phyloP scores from a whole-genome alignment of 2,329 filamentous ascomycete species.

The Botrytis porri region DNA sequence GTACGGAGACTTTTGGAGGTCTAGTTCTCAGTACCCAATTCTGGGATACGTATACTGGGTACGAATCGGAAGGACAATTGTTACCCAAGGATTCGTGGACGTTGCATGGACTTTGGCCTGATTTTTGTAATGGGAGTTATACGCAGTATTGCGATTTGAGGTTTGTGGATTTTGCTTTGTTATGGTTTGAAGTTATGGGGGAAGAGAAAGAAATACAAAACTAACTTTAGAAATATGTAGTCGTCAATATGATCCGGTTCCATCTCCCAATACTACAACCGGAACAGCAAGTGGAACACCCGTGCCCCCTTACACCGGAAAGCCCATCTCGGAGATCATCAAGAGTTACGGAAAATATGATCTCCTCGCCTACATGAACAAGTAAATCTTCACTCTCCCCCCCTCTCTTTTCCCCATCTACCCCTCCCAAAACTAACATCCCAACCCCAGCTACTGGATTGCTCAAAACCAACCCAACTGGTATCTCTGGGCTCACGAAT shows the following conservation, averaged over 20 bases:
- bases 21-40: constrained; percentile 61
- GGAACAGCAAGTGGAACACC: constrained; percentile 48
- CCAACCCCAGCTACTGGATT: constrained; percentile 51
- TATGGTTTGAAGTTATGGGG: neutral
- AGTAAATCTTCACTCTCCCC: constrained; percentile 35
- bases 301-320: constrained; percentile 57
- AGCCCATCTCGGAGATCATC: constrained; percentile 57
- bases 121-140: constrained; percentile 55
- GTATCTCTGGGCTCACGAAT: constrained; percentile 66
- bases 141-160: constrained; percentile 65
- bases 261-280: constrained; percentile 61
- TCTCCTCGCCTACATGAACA: constrained; percentile 63
- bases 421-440: neutral
- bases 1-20: constrained; percentile 62
- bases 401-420: neutral
- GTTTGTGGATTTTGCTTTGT: constrained; percentile 24
- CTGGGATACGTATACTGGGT: constrained; percentile 63
- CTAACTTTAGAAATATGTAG: constrained; percentile 25
- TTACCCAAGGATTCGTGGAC: constrained; percentile 57
- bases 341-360: constrained; percentile 56
- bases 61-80: constrained; percentile 55
- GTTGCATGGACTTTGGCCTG: constrained; percentile 43
- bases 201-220: neutral
- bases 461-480: constrained; percentile 53
- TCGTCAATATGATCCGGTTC: constrained; percentile 61